These are phyloP conservation scores for Phytophthora europaea DNA, from an alignment of 352 stramenopile genomes.

Conservation along the genomic window DNA sequence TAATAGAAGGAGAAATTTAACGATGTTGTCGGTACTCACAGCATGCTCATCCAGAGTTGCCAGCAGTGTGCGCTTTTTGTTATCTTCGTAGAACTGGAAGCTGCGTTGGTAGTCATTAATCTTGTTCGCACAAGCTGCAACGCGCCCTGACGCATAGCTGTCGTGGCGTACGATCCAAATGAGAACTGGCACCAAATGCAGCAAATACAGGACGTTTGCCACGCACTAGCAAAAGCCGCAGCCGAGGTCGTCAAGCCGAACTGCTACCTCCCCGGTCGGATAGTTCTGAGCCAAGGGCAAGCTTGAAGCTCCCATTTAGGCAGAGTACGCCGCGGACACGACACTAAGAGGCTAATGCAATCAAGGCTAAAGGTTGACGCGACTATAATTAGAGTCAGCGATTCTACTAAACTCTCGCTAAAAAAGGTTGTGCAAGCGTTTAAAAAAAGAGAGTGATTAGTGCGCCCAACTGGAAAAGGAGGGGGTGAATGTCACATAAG, in stretches of 20 bases:
- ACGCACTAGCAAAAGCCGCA: conserved; percentile 83
- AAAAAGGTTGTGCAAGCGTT: too few species aligned
- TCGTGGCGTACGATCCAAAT: not conserved
- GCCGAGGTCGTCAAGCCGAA: conserved; percentile 63
- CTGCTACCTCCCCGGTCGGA: conserved; percentile 55
- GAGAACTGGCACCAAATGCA: not conserved
- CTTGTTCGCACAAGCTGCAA: conserved; percentile 79
- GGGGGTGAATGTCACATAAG: too few species aligned
- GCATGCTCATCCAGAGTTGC: conserved; percentile 78
- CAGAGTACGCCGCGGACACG: not conserved
- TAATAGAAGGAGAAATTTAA: not conserved
- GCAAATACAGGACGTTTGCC: not conserved
- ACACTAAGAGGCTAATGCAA: not conserved
- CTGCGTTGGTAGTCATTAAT: conserved; percentile 71
- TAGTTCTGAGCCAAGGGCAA: conserved; percentile 40
- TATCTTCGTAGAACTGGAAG: conserved; percentile 82
- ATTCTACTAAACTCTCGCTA: too few species aligned
- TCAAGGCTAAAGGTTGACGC: not conserved
- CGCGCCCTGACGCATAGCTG: conserved; percentile 71
- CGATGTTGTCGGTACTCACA: conserved; percentile 30
- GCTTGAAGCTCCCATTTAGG: not conserved
- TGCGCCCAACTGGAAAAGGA: too few species aligned
- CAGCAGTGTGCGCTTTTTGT: conserved; percentile 61
- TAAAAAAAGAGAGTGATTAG: too few species aligned
- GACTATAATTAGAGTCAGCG: not conserved